phyloP scores from a whole-genome alignment of 2,329 filamentous ascomycete species.

The Microsporum audouinii region DNA sequence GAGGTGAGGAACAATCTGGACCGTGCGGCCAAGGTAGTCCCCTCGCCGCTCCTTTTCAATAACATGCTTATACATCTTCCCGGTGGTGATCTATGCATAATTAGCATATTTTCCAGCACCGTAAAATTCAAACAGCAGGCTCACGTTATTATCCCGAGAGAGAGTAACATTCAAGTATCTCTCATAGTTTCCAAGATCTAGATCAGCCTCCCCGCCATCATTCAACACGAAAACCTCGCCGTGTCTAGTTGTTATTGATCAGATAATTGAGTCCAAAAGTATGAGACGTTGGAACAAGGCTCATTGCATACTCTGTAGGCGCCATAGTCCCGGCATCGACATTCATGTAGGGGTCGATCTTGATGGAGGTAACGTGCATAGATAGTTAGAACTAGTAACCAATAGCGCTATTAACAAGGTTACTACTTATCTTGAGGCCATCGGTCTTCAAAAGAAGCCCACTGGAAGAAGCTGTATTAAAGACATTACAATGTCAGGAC shows the following conservation, averaged over 20 bases:
- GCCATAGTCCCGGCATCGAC: conserved; percentile 65
- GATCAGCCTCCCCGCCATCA: conserved; percentile 66
- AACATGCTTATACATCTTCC: conserved; percentile 87
- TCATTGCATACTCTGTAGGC: conserved; percentile 45
- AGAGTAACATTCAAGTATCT: conserved; percentile 73
- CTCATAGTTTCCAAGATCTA: conserved; percentile 67
- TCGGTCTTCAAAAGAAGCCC: conserved; percentile 68
- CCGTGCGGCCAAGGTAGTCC: conserved; percentile 78
- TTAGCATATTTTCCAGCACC: not conserved
- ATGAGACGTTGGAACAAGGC: not conserved
- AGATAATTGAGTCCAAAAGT: not conserved
- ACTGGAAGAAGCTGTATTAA: conserved; percentile 51
- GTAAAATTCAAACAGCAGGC: not conserved
- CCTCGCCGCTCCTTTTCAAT: conserved; percentile 61
- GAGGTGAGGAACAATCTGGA: conserved; percentile 76
- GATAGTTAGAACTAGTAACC: conserved; percentile 18
- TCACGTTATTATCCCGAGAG: conserved; percentile 65
- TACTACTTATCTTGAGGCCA: conserved; percentile 58
- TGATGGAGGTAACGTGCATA: conserved; percentile 52
- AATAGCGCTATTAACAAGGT: not conserved
- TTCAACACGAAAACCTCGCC: conserved; percentile 83
- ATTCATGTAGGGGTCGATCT: conserved; percentile 64
- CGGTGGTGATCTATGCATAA: conserved; percentile 60
- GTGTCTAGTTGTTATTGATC: conserved; percentile 42
- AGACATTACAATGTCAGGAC: conserved; percentile 11